These are phyloP conservation scores for Aegilops speltoides DNA, from an alignment of 176 grass and related monocot genomes.

Conservation along the genomic window DNA sequence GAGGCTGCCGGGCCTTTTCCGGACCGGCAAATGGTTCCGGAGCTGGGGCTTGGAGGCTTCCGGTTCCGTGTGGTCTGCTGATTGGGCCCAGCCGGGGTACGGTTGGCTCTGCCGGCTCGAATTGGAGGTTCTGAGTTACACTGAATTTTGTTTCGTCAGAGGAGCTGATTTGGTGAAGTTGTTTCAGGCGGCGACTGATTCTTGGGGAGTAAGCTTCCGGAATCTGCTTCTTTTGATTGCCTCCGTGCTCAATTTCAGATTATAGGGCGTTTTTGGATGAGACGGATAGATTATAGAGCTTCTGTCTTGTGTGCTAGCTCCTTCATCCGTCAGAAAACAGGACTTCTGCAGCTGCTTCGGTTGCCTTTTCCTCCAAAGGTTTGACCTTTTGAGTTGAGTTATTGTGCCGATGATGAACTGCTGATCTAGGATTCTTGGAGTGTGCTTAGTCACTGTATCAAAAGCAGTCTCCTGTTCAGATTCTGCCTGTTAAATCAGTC, in stretches of 20 bases:
- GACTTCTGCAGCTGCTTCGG: conserved; percentile 22
- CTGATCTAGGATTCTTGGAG: background rate
- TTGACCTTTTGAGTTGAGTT: conserved; percentile 37
- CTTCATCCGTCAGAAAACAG: background rate
- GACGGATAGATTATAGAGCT: background rate
- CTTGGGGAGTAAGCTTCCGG: background rate
- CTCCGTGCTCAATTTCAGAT: conserved; percentile 12
- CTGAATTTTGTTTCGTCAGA: background rate
- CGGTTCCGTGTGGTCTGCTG: background rate
- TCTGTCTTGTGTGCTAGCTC: background rate
- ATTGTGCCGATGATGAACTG: conserved; percentile 25
- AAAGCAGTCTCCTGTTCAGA: conserved; percentile 32
- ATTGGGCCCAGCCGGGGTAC: background rate
- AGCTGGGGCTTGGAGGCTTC: background rate
- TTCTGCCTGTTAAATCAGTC: conserved; percentile 21
- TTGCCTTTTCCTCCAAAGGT: conserved; percentile 22
- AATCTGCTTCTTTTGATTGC: conserved; percentile 14
- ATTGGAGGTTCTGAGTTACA: background rate
- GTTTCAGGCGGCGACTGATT: background rate
- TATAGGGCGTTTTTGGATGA: background rate
- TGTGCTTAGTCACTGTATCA: conserved; percentile 2
- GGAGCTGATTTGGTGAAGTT: conserved; percentile 12
- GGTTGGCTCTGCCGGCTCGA: conserved; percentile 5
- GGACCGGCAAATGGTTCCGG: conserved; percentile 16
- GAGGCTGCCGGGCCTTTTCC: background rate